Percentiles rank a stretch among this genome's conserved stretches.
Conservation (phyloP, 2,329 filamentous ascomycete genomes). For the Fusarium piperis region DNA sequence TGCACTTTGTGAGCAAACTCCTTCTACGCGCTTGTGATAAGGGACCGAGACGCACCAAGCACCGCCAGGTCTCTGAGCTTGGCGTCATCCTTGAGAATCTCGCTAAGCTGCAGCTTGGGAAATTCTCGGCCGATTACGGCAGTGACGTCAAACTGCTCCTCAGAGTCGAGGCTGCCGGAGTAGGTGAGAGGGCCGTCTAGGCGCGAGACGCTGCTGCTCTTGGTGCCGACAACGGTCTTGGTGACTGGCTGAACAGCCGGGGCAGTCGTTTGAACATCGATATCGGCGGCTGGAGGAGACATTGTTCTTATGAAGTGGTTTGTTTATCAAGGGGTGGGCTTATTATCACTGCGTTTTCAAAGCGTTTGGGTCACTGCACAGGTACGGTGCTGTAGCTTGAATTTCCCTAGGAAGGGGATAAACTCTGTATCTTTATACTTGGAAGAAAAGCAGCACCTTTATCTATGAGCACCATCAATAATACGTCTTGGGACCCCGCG, state of each 20-base stretch:
- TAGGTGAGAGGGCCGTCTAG: conserved; percentile 13
- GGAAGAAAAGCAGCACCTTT: neutral
- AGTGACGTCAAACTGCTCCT: conserved; percentile 22
- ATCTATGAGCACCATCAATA: neutral
- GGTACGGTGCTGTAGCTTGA: neutral
- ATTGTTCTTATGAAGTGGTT: neutral
- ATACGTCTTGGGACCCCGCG: neutral
- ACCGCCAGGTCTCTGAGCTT: conserved; percentile 19
- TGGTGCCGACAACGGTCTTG: neutral
- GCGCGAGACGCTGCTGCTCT: neutral
- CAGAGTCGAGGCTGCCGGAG: conserved; percentile 1
- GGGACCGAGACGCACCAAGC: neutral
- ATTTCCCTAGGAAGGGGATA: neutral
- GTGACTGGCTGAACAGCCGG: conserved; percentile 9
- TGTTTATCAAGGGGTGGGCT: neutral
- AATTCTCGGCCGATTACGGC: conserved; percentile 16
- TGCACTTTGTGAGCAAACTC: neutral
- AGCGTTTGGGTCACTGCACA: neutral
- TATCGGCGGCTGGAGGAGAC: conserved; percentile 20
- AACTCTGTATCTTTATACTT: neutral
- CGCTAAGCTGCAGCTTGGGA: conserved; percentile 12
- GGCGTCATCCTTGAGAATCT: conserved; percentile 12
- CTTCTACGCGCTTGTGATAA: neutral
- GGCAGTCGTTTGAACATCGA: conserved; percentile 1
- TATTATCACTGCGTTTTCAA: neutral